A percentile compares a stretch with the other conserved stretches of the same genome.
Conservation (phyloP, 305 asterid species). For the Caryopteris hybrid region DNA sequence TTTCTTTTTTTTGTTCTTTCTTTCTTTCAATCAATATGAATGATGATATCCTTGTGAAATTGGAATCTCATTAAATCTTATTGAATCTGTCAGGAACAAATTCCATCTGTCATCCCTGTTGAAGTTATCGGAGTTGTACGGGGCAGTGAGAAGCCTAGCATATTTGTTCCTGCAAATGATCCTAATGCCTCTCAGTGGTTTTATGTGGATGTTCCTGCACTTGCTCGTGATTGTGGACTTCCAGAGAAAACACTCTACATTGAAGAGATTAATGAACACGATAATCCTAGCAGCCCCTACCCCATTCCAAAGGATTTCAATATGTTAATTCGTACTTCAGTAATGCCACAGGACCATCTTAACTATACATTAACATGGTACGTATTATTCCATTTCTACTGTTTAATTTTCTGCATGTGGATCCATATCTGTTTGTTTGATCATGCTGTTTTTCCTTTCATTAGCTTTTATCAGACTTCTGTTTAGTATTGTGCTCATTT, state of each 20-base stretch:
- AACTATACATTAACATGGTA: conserved; percentile 90
- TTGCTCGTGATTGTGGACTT: conserved; percentile 74
- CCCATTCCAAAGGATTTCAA: conserved; percentile 79
- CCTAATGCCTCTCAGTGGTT: conserved; percentile 84
- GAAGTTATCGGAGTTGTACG: conserved; percentile 77
- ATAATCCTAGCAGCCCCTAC: conserved; percentile 71
- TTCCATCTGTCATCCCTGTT: conserved; percentile 34
- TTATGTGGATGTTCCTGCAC: conserved; percentile 81
- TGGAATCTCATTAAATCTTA: conserved; percentile 22
- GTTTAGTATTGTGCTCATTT: not conserved
- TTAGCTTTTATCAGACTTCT: not conserved
- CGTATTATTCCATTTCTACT: conserved; percentile 7
- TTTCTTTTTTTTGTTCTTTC: not conserved
- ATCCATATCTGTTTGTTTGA: not conserved
- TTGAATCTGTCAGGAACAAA: conserved; percentile 49
- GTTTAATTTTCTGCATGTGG: not conserved
- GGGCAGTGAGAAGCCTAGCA: conserved; percentile 90
- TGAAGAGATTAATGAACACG: conserved; percentile 68
- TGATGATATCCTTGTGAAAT: conserved; percentile 15
- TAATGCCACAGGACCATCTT: conserved; percentile 94
- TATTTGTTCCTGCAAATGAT: conserved; percentile 95
- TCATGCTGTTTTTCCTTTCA: not conserved
- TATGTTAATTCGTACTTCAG: conserved; percentile 68
- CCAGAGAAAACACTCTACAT: conserved; percentile 67
- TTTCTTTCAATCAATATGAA: not conserved